A percentile compares a stretch with the other conserved stretches of the same genome.
Evolutionary conservation across 2,329 filamentous ascomycete species (phyloP).

Genomic region (Alternaria burnsii): DNA sequence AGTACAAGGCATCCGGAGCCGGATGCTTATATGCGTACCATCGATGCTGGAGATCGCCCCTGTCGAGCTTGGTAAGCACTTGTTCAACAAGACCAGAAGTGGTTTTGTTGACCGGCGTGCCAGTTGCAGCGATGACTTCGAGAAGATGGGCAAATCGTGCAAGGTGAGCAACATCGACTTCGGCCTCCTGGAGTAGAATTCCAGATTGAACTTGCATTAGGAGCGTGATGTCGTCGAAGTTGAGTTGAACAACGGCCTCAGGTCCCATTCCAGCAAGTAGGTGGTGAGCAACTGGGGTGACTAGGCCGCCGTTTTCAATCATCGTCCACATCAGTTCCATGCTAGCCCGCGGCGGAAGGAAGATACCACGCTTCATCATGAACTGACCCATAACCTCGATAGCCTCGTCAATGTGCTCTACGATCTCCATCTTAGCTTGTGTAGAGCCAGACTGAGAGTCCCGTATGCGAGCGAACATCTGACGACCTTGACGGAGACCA

Average conservation of each 20-base stretch:
- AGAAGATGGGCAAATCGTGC: constrained; percentile 70
- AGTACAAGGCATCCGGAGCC: constrained; percentile 52
- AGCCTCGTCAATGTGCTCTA: constrained; percentile 87
- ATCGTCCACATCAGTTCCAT: constrained; percentile 70
- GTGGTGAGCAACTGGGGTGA: constrained; percentile 68
- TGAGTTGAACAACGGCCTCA: constrained; percentile 66
- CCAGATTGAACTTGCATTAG: constrained; percentile 67
- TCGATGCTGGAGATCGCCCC: constrained; percentile 58
- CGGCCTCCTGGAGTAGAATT: constrained; percentile 57
- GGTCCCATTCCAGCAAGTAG: constrained; percentile 68
- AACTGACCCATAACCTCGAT: constrained; percentile 73
- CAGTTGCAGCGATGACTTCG: constrained; percentile 63
- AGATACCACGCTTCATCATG: constrained; percentile 61
- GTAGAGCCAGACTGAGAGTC: constrained; percentile 62
- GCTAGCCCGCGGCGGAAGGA: constrained; percentile 63
- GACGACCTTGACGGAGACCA: constrained; percentile 78
- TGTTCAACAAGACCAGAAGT: constrained; percentile 67
- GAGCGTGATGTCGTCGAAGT: constrained; percentile 63
- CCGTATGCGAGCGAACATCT: constrained; percentile 87
- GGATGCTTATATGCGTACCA: constrained; percentile 68
- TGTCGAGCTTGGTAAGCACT: constrained; percentile 63
- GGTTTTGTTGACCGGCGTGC: constrained; percentile 63
- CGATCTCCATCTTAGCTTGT: constrained; percentile 62
- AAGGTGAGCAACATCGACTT: constrained; percentile 65
- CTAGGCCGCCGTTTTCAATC: constrained; percentile 70